phyloP scores from a whole-genome alignment of 1,284 basidiomycete species.

The Irpex sp. region DNA sequence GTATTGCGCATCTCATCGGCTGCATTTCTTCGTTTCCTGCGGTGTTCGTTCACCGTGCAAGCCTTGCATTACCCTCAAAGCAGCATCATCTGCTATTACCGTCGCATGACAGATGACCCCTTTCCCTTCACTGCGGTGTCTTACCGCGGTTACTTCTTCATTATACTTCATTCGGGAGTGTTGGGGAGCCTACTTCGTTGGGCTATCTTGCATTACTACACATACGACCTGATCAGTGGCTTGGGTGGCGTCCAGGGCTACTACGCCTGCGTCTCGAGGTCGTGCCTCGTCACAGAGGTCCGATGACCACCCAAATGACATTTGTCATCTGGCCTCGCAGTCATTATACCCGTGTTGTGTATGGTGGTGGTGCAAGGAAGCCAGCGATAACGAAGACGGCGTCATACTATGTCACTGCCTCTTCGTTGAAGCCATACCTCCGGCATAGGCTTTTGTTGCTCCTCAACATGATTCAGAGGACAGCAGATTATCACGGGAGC shows the following conservation, averaged over 20 bases:
- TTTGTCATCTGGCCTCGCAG: not conserved
- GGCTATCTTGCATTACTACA: not conserved
- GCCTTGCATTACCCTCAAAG: not conserved
- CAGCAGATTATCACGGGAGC: not conserved
- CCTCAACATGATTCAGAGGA: not conserved
- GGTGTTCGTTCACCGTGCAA: not conserved
- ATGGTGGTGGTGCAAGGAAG: not conserved
- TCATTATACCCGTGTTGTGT: not conserved
- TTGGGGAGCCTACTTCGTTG: not conserved
- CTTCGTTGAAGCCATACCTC: not conserved
- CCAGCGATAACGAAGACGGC: not conserved
- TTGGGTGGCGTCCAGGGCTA: not conserved
- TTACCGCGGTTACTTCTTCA: not conserved
- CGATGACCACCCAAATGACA: not conserved
- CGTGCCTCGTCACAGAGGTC: not conserved
- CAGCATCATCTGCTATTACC: not conserved
- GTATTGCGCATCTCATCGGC: not conserved
- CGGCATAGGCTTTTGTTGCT: not conserved
- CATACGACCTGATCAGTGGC: not conserved
- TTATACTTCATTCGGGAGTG: not conserved
- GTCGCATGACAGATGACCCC: not conserved
- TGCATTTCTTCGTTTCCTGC: not conserved
- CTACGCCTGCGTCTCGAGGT: not conserved
- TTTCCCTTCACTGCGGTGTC: not conserved
- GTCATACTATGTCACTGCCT: not conserved